Conservation (phyloP, 192 early-diverging fungal species). For the Entomortierella beljakovae region DNA sequence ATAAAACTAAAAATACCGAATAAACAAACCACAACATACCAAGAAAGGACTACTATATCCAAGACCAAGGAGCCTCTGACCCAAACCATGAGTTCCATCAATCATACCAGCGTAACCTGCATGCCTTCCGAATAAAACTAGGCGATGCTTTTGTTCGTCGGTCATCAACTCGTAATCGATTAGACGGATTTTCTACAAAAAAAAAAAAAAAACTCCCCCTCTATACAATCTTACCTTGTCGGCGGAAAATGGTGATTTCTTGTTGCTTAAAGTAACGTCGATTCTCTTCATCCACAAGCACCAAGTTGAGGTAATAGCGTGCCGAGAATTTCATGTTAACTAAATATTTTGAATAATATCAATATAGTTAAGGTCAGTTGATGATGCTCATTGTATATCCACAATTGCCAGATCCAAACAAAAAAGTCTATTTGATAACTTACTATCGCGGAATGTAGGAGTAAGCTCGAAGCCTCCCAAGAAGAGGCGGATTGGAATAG, state of each 20-base stretch:
- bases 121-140: conserved; percentile 93
- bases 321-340: conserved; percentile 99
- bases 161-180: conserved; percentile 98
- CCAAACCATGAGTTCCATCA: conserved; percentile 92
- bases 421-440: not conserved
- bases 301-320: conserved; percentile 97
- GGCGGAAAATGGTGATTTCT: conserved; percentile 89
- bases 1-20: not conserved
- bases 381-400: not conserved
- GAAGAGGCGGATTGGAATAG: conserved; percentile 98
- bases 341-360: not conserved
- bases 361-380: not conserved
- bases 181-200: conserved; percentile 79
- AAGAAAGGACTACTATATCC: conserved; percentile 97
- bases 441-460: conserved; percentile 91
- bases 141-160: conserved; percentile 75
- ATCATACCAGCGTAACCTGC: conserved; percentile 97
- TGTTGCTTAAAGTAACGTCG: conserved; percentile 99
- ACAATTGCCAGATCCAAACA: not conserved
- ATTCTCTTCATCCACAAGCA: conserved; percentile 98
- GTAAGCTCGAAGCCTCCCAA: conserved; percentile 98
- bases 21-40: conserved; percentile 52
- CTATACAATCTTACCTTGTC: conserved; percentile 61
- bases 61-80: conserved; percentile 87
- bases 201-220: conserved; percentile 4